Base-by-base conservation (phyloP, 2,329 filamentous ascomycete species). In the Penicillium hesseltinei region DNA sequence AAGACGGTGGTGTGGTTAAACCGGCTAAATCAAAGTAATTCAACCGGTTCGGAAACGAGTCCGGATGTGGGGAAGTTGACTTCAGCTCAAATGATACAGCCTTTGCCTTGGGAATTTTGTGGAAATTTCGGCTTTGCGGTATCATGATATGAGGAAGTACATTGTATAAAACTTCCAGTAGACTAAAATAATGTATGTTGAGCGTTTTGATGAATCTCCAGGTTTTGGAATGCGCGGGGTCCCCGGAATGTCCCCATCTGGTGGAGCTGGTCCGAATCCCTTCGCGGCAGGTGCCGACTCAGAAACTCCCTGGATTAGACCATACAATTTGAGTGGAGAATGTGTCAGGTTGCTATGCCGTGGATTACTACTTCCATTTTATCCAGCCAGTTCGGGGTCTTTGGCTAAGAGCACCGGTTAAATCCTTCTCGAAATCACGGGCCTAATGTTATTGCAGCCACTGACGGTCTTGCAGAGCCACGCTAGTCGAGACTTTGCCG, bases 401-500 rank as follows among this genome's bases (percentile, higher is more conserved):
- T n/a, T 46, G 27, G 25, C 23, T 23, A 39, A 39, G 33, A 17
- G 9, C 40, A 52, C 53, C 54, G 54, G 54, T n/a, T 56, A 56
- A 56, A 56, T 42, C 1, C 31, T 11, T 8, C 9, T 40, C 19
- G 38, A 33, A 42, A n/a, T 42, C 23, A 38, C 19, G 55, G 50
- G 43, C 36, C 55, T 44, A n/a, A 36, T 3, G 21, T 1, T 13
- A 39, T 38, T 23, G 33, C 39, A 29, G 33, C 47, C 21, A 31
- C 35, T 42, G 48, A 51, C 25, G 31, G 45, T 21, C 21, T 21
- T 43, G 21, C 13, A 35, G 25, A 19, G 31, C 31, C 21, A 54
- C 43, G 44, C 51, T 49, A 54, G 35, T 39, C 27, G 33, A 49
- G 36, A 36, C 53, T 21, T 56, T 38, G 17, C 55, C 54, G 55